phyloP scores from a whole-genome alignment of 805 yeast genomes.

The Cyberlindnera mrakii region DNA sequence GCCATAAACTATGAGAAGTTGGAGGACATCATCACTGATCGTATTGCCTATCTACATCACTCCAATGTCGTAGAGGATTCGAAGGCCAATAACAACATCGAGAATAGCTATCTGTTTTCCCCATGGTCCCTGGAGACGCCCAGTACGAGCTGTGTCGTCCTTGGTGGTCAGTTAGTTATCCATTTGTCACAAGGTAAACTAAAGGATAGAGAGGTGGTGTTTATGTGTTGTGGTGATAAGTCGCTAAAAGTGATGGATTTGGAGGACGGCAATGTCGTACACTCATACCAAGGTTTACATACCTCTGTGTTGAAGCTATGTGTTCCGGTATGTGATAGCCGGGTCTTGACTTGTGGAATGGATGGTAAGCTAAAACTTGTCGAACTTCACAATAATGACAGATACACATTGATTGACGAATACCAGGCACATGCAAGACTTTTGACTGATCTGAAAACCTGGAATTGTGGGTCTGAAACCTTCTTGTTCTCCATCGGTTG shows the following conservation, averaged over 20 bases:
- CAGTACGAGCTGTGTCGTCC: not conserved
- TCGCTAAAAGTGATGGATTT: conserved; percentile 14
- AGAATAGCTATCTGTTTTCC: not conserved
- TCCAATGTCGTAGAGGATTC: conserved; percentile 1
- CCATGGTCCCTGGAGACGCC: not conserved
- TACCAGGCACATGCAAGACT: conserved; percentile 33
- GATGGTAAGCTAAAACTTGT: conserved; percentile 37
- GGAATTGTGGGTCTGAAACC: conserved; percentile 16
- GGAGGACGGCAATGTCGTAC: conserved; percentile 2
- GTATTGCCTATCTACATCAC: conserved; percentile 26
- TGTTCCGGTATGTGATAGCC: conserved; percentile 23
- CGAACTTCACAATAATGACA: conserved; percentile 8
- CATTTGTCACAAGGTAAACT: conserved; percentile 18
- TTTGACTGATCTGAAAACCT: conserved; percentile 29
- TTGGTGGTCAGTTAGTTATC: conserved; percentile 14
- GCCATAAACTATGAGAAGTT: conserved; percentile 27
- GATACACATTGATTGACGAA: conserved; percentile 10
- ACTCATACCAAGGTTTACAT: conserved; percentile 3
- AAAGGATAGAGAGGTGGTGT: conserved; percentile 7
- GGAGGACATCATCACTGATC: conserved; percentile 34
- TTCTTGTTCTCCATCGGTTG: conserved; percentile 53
- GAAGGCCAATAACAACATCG: conserved; percentile 1
- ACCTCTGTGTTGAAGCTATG: conserved; percentile 31
- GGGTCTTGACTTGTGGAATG: conserved; percentile 43
- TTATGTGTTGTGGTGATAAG: conserved; percentile 17